Evolutionary conservation across 768 basidiomycete genomes (phyloP).

Genomic region (Chalciporus chontae): DNA sequence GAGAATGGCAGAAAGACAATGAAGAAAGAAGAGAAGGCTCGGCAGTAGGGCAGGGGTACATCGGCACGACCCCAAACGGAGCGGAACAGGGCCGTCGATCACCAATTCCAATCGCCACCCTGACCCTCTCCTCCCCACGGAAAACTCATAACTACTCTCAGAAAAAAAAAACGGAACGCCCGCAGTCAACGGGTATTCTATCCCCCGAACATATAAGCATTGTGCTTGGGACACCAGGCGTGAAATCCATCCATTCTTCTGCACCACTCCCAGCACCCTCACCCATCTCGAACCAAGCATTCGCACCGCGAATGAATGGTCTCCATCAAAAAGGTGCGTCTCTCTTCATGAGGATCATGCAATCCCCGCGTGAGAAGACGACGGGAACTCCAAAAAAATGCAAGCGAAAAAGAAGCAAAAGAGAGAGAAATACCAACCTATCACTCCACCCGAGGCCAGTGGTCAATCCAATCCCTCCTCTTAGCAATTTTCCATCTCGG

Average conservation of each 20-base stretch:
- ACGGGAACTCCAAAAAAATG: not conserved
- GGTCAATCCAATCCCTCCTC: constrained; percentile 65
- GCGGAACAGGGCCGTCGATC: constrained; percentile 4
- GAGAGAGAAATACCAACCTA: constrained; percentile 40
- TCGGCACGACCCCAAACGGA: not conserved
- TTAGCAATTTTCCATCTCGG: constrained; percentile 54
- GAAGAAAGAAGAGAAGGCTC: constrained; percentile 7
- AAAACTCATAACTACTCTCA: constrained; percentile 2
- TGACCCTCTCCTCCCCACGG: not conserved
- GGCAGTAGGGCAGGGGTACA: constrained; percentile 3
- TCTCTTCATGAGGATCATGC: not conserved
- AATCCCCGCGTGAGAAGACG: not conserved
- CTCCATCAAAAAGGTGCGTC: constrained; percentile 1
- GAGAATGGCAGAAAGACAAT: not conserved
- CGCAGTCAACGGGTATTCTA: constrained; percentile 6
- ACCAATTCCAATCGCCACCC: not conserved
- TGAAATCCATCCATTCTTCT: not conserved
- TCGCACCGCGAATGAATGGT: not conserved
- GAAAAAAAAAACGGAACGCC: not conserved
- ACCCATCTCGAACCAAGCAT: not conserved
- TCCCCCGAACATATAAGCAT: constrained; percentile 12
- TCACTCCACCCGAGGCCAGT: constrained; percentile 77
- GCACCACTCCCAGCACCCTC: not conserved
- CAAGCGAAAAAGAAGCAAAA: not conserved
- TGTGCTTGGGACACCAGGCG: not conserved